Percentiles rank a stretch among this genome's conserved stretches.
These are phyloP conservation scores for Volvox reticuliferus DNA, from an alignment of 139 green algal genomes.

Conservation along the genomic window DNA sequence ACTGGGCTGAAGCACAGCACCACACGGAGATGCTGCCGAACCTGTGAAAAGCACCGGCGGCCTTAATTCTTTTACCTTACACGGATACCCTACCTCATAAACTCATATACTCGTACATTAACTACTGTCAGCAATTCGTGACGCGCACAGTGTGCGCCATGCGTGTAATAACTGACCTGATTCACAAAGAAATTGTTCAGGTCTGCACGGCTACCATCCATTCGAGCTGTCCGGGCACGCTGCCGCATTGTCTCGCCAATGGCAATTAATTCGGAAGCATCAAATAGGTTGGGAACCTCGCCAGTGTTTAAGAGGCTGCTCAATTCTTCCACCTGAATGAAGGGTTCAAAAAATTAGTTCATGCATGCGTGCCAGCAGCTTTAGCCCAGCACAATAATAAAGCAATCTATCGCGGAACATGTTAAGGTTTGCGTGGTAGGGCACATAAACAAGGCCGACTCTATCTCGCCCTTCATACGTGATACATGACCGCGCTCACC, in stretches of 20 bases:
- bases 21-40: slow-evolving; percentile 75
- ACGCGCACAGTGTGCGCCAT: no score
- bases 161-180: slow-evolving; percentile 54
- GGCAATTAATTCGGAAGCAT: slow-evolving; percentile 54
- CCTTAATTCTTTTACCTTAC: no score
- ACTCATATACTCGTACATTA: no score
- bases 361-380: neutral
- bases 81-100: no score
- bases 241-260: slow-evolving; percentile 53
- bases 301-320: slow-evolving; percentile 84
- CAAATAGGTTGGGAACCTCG: slow-evolving; percentile 82
- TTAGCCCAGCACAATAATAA: neutral
- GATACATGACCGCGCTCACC: slow-evolving; percentile 3
- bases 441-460: no score
- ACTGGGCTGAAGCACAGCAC: slow-evolving; percentile 80
- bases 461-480: neutral
- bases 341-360: no score
- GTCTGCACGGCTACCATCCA: slow-evolving; percentile 67
- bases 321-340: slow-evolving; percentile 75
- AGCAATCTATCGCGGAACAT: neutral
- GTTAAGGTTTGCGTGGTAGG: no score
- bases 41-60: slow-evolving; percentile 41
- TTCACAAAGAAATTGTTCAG: slow-evolving; percentile 80
- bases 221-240: slow-evolving; percentile 63
- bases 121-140: no score